Conservation (phyloP, 805 yeast genomes). For the Pichia gijzeniarum region DNA sequence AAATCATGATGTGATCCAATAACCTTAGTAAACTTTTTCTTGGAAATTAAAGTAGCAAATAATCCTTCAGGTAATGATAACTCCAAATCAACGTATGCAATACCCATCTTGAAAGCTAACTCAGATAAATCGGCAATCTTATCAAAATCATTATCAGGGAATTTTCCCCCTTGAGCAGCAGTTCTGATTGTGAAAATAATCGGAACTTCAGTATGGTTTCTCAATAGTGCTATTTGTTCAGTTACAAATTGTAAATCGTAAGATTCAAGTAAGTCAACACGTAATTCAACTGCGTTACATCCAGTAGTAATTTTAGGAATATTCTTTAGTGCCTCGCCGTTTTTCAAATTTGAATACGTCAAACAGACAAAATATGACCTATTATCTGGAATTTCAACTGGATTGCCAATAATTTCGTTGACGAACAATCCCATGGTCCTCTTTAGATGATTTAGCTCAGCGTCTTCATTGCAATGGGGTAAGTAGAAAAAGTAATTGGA, state of each 20-base stretch:
- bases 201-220: conserved; percentile 62
- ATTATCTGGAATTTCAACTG: conserved; percentile 33
- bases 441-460: conserved; percentile 52
- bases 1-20: conserved; percentile 84
- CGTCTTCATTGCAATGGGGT: conserved; percentile 53
- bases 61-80: conserved; percentile 57
- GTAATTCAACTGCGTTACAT: conserved; percentile 73
- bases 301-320: conserved; percentile 58
- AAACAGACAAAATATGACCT: conserved; percentile 70
- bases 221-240: conserved; percentile 63
- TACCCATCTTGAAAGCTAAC: conserved; percentile 69
- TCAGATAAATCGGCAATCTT: conserved; percentile 44
- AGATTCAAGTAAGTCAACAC: conserved; percentile 64
- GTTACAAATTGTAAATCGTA: conserved; percentile 52
- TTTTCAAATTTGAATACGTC: conserved; percentile 55
- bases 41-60: conserved; percentile 43
- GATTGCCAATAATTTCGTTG: conserved; percentile 53
- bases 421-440: conserved; percentile 54
- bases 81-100: conserved; percentile 77
- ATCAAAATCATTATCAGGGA: conserved; percentile 52
- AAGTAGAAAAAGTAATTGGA: conserved; percentile 75
- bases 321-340: conserved; percentile 30
- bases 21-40: conserved; percentile 56
- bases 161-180: conserved; percentile 71
- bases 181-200: conserved; percentile 79